Conservation (phyloP, 1,139 yeast species). For the Yamadazyma jaroonii region DNA sequence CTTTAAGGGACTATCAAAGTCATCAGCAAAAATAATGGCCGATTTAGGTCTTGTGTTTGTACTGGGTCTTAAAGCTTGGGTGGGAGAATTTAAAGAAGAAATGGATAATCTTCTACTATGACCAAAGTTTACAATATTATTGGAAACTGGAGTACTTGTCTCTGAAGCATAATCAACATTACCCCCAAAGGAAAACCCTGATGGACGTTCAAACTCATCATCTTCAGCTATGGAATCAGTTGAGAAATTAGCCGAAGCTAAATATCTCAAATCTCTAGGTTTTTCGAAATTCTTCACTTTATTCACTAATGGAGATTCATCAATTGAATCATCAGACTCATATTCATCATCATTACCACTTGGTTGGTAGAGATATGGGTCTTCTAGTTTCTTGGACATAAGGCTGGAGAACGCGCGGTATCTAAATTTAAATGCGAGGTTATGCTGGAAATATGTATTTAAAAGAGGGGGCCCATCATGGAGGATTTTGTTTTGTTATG, state of each 20-base stretch:
- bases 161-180: not conserved
- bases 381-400: conserved; percentile 7
- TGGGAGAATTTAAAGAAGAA: conserved; percentile 22
- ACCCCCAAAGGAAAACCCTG: not conserved
- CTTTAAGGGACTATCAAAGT: conserved; percentile 6
- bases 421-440: too few relatives aligned
- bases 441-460: not conserved
- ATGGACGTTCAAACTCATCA: conserved; percentile 10
- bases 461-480: conserved; percentile 23
- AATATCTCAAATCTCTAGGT: conserved; percentile 11
- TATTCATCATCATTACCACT: conserved; percentile 1
- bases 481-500: conserved; percentile 66
- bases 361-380: conserved; percentile 8
- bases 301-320: conserved; percentile 8
- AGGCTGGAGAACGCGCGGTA: too few relatives aligned
- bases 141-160: not conserved
- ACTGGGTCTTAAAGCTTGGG: conserved; percentile 7
- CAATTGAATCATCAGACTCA: conserved; percentile 8
- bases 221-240: conserved; percentile 33
- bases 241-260: conserved; percentile 45
- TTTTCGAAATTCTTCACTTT: conserved; percentile 4
- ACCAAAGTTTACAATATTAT: conserved; percentile 1
- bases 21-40: conserved; percentile 18
- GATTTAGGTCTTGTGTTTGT: conserved; percentile 33
- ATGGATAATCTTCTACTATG: conserved; percentile 21